Conservation (phyloP, 768 basidiomycete genomes). For the Collybiopsis luxurians region DNA sequence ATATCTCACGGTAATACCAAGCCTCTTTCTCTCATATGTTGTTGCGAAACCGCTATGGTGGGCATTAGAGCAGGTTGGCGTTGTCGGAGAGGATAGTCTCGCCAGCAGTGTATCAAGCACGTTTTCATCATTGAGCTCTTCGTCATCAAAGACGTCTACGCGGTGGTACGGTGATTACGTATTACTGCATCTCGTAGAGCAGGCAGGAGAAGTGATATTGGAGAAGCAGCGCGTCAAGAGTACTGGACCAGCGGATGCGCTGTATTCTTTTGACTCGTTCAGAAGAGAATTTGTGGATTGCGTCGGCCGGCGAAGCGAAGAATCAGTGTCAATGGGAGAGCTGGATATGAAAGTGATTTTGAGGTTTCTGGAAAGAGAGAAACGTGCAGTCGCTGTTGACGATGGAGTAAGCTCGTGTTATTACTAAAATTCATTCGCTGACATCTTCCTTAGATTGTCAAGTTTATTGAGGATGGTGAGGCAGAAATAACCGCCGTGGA, state of each 20-base stretch:
- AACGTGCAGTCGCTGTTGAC: constrained; percentile 56
- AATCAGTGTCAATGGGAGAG: constrained; percentile 41
- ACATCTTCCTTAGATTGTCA: constrained; percentile 59
- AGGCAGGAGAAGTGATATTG: constrained; percentile 58
- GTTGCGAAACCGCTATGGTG: constrained; percentile 84
- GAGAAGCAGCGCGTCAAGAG: constrained; percentile 38
- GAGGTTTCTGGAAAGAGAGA: constrained; percentile 79
- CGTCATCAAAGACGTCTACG: constrained; percentile 35
- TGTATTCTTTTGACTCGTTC: constrained; percentile 66
- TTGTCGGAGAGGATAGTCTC: constrained; percentile 58
- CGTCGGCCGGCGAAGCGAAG: constrained; percentile 16
- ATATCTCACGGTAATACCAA: constrained; percentile 40
- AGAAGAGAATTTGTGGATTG: constrained; percentile 49
- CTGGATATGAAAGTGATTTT: constrained; percentile 68
- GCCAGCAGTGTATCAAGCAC: constrained; percentile 21
- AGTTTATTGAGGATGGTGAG: constrained; percentile 55
- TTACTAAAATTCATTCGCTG: background rate
- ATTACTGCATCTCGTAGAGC: constrained; percentile 59
- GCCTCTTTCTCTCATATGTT: constrained; percentile 65
- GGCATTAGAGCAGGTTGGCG: constrained; percentile 76
- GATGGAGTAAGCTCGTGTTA: constrained; percentile 52
- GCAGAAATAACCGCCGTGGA: constrained; percentile 73
- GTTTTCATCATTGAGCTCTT: constrained; percentile 14
- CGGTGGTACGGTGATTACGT: constrained; percentile 72
- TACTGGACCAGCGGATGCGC: constrained; percentile 51